These are phyloP conservation scores for Lactarius indigo DNA, from an alignment of 768 basidiomycete genomes.

Conservation along the genomic window DNA sequence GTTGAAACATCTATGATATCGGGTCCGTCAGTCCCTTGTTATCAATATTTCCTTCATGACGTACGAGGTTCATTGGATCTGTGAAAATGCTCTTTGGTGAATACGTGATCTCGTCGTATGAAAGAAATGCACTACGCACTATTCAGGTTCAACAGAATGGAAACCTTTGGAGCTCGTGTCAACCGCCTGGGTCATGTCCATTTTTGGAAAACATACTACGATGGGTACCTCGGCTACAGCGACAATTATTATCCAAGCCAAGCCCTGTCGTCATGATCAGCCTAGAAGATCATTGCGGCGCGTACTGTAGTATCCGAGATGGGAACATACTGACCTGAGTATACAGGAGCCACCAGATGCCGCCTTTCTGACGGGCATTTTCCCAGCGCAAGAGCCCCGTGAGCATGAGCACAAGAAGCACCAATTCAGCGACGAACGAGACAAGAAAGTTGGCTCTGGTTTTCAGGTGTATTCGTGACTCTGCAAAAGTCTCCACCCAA, in stretches of 20 bases:
- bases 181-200: too few relatives aligned
- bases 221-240: too few relatives aligned
- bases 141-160: too few relatives aligned
- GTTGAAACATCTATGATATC: constrained; percentile 7
- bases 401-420: constrained; percentile 4
- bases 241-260: too few relatives aligned
- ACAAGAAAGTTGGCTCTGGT: not conserved
- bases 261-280: too few relatives aligned
- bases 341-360: constrained; percentile 9
- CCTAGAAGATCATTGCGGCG: too few relatives aligned
- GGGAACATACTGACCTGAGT: not conserved
- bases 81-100: too few relatives aligned
- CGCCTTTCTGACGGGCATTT: not conserved
- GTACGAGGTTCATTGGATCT: constrained; percentile 5
- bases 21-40: not conserved
- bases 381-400: constrained; percentile 10
- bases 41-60: not conserved
- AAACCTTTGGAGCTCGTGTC: too few relatives aligned
- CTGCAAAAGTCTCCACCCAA: not conserved
- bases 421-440: not conserved
- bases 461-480: not conserved
- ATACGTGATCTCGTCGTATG: not conserved
- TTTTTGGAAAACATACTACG: too few relatives aligned
- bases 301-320: too few relatives aligned
- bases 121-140: not conserved